Base-by-base conservation (phyloP, 306 rosid genomes). In the Lotus japonicus region DNA sequence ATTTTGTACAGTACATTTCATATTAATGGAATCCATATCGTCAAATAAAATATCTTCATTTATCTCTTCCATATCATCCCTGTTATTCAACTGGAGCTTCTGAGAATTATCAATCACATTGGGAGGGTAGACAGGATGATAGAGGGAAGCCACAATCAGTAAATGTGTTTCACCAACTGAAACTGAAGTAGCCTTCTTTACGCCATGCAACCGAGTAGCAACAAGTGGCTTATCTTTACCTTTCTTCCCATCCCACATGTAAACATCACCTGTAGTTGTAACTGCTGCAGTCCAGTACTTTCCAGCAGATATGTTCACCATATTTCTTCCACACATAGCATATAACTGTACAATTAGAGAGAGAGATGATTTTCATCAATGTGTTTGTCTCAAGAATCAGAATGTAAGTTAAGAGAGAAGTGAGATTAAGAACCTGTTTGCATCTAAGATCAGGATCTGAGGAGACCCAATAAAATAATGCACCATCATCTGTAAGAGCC, bases 151-250 rank as follows among this genome's bases (percentile, higher is more conserved):
- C 51, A 88, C 85, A 49, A 94, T 76, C 64, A 94, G 80, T 15
- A 94, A 14, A 81, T 94, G 98, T 35, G 98, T 86, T 84, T 94
- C 98, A 56, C 98, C 98, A 52, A 84, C 97, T 15, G 97, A 83
- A 76, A 86, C 96, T 58, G 96, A 86, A 41, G 90, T 83, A 81
- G 89, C 97, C 82, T 79, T 84, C 90, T 94, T 94, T 58, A 87
- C 79, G 62, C 98, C 96, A 68, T 80, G 86, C 75, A 94, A 77
- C 68, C 96, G 92, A 63, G 87, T 81, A 41, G 79, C 82, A 80
- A 79, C 70, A 14, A 82, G 95, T 51, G 85, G 96, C 84, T 88
- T 90, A 73, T 90, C 97, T 84, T 76, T 86, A 16, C 86, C 87
- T 74, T 79, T 90, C 82, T 94, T 94, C 74, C 89, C 98, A 68